These are phyloP conservation scores for Plasmodium fragile DNA, from an alignment of 169 alveolate species.

Conservation along the genomic window DNA sequence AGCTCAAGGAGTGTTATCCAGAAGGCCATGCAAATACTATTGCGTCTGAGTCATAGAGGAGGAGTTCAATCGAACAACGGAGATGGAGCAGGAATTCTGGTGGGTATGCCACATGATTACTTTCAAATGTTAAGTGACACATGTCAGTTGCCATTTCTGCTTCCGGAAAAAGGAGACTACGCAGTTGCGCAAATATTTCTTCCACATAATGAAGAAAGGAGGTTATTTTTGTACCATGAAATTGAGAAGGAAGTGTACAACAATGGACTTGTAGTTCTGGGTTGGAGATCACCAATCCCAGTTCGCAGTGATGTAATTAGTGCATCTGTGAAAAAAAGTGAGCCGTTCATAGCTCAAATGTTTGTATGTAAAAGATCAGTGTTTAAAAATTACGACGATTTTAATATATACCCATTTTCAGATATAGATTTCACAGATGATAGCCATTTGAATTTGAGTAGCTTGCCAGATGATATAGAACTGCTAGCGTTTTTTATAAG, in stretches of 20 bases:
- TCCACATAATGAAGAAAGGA: conserved; percentile 77
- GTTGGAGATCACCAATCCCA: conserved; percentile 84
- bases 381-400: conserved; percentile 73
- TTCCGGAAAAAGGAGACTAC: conserved; percentile 79
- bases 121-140: conserved; percentile 77
- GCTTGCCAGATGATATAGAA: conserved; percentile 68
- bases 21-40: conserved; percentile 79
- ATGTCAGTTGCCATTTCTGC: conserved; percentile 71
- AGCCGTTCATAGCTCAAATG: conserved; percentile 84
- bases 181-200: conserved; percentile 79
- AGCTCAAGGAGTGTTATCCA: conserved; percentile 78
- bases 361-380: conserved; percentile 77
- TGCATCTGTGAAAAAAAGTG: conserved; percentile 78
- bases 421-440: conserved; percentile 69
- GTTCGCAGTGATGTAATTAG: conserved; percentile 80
- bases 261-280: conserved; percentile 78
- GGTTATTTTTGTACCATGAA: conserved; percentile 63
- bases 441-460: conserved; percentile 31
- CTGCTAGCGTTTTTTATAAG: conserved; percentile 63
- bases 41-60: conserved; percentile 81
- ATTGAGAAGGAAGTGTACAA: conserved; percentile 33
- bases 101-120: conserved; percentile 74
- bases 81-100: conserved; percentile 79
- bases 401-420: conserved; percentile 51
- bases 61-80: conserved; percentile 83